phyloP scores from a whole-genome alignment of 1,284 basidiomycete species.

The Puccinia coronata region DNA sequence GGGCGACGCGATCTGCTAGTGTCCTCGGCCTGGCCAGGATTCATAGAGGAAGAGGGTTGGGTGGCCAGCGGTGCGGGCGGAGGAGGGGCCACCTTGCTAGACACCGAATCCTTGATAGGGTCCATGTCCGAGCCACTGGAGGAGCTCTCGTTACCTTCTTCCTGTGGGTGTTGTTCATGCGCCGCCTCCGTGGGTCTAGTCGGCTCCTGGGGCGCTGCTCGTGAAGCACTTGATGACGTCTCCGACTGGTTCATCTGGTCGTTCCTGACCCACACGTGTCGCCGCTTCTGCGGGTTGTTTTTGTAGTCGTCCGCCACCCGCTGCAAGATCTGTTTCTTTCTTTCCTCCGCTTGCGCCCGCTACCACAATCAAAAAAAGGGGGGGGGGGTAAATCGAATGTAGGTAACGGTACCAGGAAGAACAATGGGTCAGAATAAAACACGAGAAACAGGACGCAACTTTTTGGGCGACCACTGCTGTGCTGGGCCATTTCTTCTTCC shows the following conservation, averaged over 20 bases:
- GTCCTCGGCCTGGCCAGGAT: background rate
- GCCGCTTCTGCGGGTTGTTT: background rate
- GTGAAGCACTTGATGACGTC: background rate
- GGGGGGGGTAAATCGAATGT: background rate
- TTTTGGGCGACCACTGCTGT: constrained; percentile 8
- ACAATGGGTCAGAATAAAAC: background rate
- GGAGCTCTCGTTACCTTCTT: background rate
- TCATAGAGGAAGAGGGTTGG: background rate
- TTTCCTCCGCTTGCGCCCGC: background rate
- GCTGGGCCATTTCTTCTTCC: constrained; percentile 44
- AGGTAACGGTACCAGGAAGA: background rate
- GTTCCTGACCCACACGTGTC: constrained; percentile 17
- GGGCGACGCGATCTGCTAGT: background rate
- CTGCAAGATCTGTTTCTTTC: constrained; percentile 7
- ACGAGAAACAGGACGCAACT: background rate
- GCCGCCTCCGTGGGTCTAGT: background rate
- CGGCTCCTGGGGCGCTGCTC: background rate
- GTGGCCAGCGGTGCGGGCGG: background rate
- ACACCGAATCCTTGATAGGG: constrained; percentile 22
- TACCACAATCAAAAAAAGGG: no score
- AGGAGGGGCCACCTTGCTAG: constrained; percentile 15
- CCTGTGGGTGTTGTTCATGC: background rate
- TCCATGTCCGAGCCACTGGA: constrained; percentile 9
- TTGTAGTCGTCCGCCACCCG: background rate
- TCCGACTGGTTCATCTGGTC: background rate